Percentiles rank a stretch among this genome's conserved stretches.
Evolutionary conservation across 2,329 filamentous ascomycete species (phyloP).

Genomic region (Didymella pinodella): DNA sequence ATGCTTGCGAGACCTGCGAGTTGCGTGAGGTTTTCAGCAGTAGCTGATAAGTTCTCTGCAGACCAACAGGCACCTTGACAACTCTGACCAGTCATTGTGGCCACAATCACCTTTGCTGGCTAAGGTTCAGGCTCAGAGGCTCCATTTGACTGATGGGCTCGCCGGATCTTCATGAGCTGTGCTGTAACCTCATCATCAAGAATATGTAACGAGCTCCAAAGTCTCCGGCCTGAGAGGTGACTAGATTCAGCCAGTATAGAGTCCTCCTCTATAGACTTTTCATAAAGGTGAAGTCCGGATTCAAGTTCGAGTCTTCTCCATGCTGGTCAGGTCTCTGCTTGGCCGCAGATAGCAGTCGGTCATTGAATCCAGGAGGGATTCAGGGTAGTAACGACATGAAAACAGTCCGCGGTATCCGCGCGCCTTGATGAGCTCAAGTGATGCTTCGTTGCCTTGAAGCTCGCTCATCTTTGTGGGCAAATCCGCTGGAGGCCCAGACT

Average conservation of each 20-base stretch:
- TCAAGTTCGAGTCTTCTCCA: not conserved
- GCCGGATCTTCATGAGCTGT: not conserved
- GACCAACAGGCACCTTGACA: too few species aligned
- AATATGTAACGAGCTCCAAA: not conserved
- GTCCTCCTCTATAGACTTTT: too few species aligned
- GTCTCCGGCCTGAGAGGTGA: not conserved
- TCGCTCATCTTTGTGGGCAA: not conserved
- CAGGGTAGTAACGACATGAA: not conserved
- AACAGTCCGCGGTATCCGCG: not conserved
- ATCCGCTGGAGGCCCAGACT: not conserved
- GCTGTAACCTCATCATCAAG: not conserved
- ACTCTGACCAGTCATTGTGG: too few species aligned
- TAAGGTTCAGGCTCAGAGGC: too few species aligned
- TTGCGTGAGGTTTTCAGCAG: not conserved
- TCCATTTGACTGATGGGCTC: not conserved
- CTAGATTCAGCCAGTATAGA: not conserved
- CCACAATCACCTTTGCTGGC: too few species aligned
- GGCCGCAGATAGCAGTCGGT: not conserved
- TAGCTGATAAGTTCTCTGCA: too few species aligned
- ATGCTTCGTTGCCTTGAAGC: not conserved
- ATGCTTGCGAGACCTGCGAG: not conserved
- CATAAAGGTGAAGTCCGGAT: not conserved
- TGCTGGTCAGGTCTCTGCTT: not conserved
- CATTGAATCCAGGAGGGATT: not conserved
- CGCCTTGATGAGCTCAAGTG: not conserved